Conservation (phyloP, 2,329 filamentous ascomycete species). For the Cladophialophora chaetospira region DNA sequence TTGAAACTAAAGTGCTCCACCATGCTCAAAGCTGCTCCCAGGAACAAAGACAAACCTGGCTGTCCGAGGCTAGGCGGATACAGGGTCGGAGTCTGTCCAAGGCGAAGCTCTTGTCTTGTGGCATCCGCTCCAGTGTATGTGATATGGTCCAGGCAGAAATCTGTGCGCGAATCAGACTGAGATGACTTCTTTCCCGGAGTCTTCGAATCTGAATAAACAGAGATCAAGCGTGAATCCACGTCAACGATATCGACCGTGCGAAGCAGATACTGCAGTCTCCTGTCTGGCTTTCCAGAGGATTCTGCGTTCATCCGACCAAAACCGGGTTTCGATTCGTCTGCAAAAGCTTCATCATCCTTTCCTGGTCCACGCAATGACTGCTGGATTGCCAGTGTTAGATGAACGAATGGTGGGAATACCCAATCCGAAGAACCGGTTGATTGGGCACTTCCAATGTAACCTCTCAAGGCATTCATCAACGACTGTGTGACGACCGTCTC, state of each 20-base stretch:
- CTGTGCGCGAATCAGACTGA: background rate
- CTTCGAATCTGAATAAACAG: background rate
- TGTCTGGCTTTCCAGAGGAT: background rate
- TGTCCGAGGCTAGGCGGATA: slow-evolving; percentile 4
- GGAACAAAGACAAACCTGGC: slow-evolving; percentile 10
- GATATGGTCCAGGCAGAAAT: slow-evolving; percentile 21
- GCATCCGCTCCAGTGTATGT: slow-evolving; percentile 20
- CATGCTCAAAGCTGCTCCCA: slow-evolving; percentile 11
- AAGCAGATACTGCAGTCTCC: slow-evolving; percentile 19
- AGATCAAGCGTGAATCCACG: slow-evolving; percentile 19
- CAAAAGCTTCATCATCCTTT: background rate
- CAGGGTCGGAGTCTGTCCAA: slow-evolving; percentile 14
- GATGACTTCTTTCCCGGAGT: background rate
- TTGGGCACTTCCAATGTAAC: slow-evolving; percentile 11
- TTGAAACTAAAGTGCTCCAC: slow-evolving; percentile 9
- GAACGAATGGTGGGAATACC: slow-evolving; percentile 26
- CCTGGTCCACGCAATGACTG: too few species aligned
- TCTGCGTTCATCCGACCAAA: background rate
- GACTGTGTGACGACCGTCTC: background rate
- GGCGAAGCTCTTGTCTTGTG: slow-evolving; percentile 21
- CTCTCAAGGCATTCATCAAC: slow-evolving; percentile 2
- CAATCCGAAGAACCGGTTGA: slow-evolving; percentile 12
- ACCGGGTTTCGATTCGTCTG: background rate
- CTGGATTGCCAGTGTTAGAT: slow-evolving; percentile 6
- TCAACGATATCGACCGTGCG: slow-evolving; percentile 24